Base-by-base conservation (phyloP, 2,329 filamentous ascomycete species). In the Biscogniauxia sp. region DNA sequence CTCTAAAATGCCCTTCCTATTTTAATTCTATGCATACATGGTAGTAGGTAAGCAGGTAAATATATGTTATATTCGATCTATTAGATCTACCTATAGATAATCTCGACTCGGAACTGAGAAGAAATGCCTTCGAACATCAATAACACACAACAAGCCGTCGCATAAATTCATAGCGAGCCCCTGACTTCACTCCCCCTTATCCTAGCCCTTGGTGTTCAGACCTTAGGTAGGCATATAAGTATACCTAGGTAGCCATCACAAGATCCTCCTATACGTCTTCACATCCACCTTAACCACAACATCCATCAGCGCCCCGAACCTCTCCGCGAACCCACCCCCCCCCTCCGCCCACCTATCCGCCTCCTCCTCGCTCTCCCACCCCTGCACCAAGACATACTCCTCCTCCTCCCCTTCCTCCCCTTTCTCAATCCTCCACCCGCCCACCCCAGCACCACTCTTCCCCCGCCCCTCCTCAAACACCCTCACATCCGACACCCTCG, bases 341-440 rank as follows among this genome's bases (percentile, higher is more conserved):
- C 58, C 59, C 15, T 56, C 25, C 20, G 4, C 20, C 52, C 61
- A 65, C 15, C 45, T 15, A 8, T 2, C 25, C 51, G 63, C 5
- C 15, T 57, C 55, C 54, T 58, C 59, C 7, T 54, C 45, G 54
- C 56, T 58, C 20, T 57, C 41, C 64, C 62, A 63, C 9, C 60
- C 63, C 1, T 66, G 65, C 32, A 66, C 60, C 17, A 66, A 32
- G 7, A 65, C 61, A 58, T 63, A 69, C 53, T 65, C 57, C 50
- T 62, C 54, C 26, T 45, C 58, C 17, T 58, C 59, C 55, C 61
- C 61, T 25, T 61, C 41, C 1, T 20, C 51, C 62, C 66, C 60
- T 70, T n/a, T n/a, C n/a, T n/a, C n/a, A n/a, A n/a, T n/a, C n/a
- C n/a, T n/a, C n/a, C n/a, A n/a, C n/a, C n/a, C n/a, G n/a, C n/a